A percentile compares a stretch with the other conserved stretches of the same genome.
Evolutionary conservation across 2,329 filamentous ascomycete genomes (phyloP).

Genomic region (Thielaviopsis populi): DNA sequence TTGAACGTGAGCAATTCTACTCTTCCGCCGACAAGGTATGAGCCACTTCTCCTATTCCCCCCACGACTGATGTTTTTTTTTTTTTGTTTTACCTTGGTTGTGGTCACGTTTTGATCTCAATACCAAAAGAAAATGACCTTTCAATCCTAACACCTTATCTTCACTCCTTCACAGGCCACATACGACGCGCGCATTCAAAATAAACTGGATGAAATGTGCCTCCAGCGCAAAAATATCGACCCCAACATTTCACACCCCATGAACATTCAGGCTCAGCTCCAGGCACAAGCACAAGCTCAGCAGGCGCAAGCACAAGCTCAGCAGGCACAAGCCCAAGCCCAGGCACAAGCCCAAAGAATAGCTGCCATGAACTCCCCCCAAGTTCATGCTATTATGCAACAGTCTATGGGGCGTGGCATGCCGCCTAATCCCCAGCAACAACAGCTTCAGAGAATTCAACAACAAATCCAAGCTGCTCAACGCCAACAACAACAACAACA

Average conservation of each 20-base stretch:
- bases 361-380: background rate
- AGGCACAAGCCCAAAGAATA: constrained; percentile 6
- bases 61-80: background rate
- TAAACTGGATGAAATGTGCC: constrained; percentile 35
- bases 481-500: constrained; percentile 24
- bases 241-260: constrained; percentile 26
- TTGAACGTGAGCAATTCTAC: constrained; percentile 34
- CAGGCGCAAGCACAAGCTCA: constrained; percentile 7
- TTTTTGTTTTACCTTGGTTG: background rate
- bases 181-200: constrained; percentile 36
- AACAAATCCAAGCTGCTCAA: constrained; percentile 17
- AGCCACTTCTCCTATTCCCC: background rate
- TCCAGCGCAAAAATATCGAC: constrained; percentile 36
- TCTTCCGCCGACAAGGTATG: constrained; percentile 35
- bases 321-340: constrained; percentile 8
- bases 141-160: background rate
- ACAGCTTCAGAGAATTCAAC: constrained; percentile 15
- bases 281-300: constrained; percentile 4
- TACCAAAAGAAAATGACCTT: background rate
- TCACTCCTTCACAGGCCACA: constrained; percentile 25
- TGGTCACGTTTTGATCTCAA: background rate
- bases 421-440: constrained; percentile 20
- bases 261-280: background rate
- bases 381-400: constrained; percentile 3
- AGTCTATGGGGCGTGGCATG: constrained; percentile 22